A percentile compares a stretch with the other conserved stretches of the same genome.
Evolutionary conservation across 331 rosid species (phyloP).

Genomic region (Malus hybrid): DNA sequence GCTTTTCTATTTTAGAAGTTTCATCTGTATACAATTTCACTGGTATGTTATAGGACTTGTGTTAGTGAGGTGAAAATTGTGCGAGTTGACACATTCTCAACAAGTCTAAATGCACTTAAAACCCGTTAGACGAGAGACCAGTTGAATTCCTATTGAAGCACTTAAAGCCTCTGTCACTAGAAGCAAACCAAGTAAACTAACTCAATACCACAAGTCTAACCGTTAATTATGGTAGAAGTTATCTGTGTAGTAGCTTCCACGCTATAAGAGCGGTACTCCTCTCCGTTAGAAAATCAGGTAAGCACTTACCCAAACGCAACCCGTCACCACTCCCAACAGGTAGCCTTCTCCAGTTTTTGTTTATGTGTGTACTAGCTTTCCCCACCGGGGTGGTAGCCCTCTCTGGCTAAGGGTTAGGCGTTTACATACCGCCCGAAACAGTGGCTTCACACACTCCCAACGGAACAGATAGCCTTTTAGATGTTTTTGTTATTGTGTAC

Average conservation of each 20-base stretch:
- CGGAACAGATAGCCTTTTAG: no score
- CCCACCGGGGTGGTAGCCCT: no score
- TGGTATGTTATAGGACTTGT: neutral
- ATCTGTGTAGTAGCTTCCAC: neutral
- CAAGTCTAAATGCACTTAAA: neutral
- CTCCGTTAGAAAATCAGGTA: neutral
- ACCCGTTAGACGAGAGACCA: no score
- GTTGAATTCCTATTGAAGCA: no score
- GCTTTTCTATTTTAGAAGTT: neutral
- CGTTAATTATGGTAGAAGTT: neutral
- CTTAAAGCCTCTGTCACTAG: neutral
- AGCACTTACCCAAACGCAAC: neutral
- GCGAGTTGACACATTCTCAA: neutral
- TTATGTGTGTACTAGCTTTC: neutral
- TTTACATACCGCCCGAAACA: no score
- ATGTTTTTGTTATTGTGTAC: no score
- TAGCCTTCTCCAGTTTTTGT: neutral
- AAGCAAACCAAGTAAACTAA: neutral
- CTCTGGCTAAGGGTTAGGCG: no score
- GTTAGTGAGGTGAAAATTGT: neutral
- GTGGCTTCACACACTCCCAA: no score
- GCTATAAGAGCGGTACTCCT: neutral
- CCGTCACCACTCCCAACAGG: neutral
- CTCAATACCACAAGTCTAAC: neutral
- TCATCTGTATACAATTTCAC: neutral